phyloP scores from a whole-genome alignment of 192 early-diverging fungal species.

The Backusella westeae region DNA sequence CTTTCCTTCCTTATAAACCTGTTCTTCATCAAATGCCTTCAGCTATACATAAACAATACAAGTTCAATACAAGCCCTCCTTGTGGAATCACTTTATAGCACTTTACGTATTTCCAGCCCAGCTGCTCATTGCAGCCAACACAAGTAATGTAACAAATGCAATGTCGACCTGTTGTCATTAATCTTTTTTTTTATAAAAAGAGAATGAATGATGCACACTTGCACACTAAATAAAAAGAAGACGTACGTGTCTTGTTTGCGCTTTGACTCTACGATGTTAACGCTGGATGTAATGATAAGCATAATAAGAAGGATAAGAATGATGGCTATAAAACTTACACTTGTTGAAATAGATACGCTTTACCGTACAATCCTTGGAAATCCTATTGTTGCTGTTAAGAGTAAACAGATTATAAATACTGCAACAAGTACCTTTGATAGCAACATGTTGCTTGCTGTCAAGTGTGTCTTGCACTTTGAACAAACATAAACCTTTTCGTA shows the following conservation, averaged over 20 bases:
- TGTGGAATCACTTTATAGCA: not conserved
- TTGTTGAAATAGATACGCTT: conserved; percentile 62
- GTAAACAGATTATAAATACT: not conserved
- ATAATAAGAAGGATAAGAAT: not conserved
- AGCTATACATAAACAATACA: conserved; percentile 28
- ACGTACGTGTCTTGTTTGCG: not conserved
- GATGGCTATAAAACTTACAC: conserved; percentile 41
- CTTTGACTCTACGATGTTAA: not conserved
- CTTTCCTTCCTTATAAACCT: conserved; percentile 79
- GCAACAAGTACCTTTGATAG: conserved; percentile 45
- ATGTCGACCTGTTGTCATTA: conserved; percentile 77
- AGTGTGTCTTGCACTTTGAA: conserved; percentile 47
- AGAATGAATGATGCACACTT: not conserved
- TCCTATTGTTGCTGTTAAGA: conserved; percentile 24
- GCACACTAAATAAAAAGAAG: not conserved
- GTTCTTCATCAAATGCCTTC: conserved; percentile 57
- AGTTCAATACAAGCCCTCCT: not conserved
- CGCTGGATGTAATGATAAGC: not conserved
- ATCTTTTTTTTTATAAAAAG: conserved; percentile 37
- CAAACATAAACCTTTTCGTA: conserved; percentile 43
- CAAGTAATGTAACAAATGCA: conserved; percentile 71
- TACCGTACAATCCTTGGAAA: conserved; percentile 62
- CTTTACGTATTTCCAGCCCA: conserved; percentile 68
- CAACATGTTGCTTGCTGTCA: conserved; percentile 45
- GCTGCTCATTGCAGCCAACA: conserved; percentile 42